phyloP scores from a whole-genome alignment of 1,284 basidiomycete genomes.

The Trametes pubescens region DNA sequence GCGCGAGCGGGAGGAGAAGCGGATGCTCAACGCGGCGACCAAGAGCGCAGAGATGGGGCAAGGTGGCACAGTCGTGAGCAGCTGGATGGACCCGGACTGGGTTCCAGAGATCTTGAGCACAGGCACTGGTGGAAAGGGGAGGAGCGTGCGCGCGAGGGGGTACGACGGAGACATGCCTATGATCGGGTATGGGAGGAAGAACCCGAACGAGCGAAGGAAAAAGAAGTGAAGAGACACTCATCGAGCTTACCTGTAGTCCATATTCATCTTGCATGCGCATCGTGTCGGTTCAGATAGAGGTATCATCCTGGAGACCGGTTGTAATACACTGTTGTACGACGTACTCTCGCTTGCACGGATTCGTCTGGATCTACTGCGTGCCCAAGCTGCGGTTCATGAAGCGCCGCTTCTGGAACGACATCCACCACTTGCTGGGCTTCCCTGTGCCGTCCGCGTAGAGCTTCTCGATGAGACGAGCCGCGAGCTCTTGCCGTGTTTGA shows the following conservation, averaged over 20 bases:
- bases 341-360: conserved; percentile 22
- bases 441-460: conserved; percentile 88
- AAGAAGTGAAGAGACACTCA: conserved; percentile 50
- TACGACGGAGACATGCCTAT: conserved; percentile 77
- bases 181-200: conserved; percentile 86
- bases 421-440: conserved; percentile 99
- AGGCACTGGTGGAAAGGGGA: conserved; percentile 78
- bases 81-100: conserved; percentile 98
- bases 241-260: conserved; percentile 4
- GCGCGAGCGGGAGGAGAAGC: conserved; percentile 81
- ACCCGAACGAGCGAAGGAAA: conserved; percentile 83
- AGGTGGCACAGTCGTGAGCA: conserved; percentile 64
- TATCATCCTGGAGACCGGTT: conserved; percentile 33
- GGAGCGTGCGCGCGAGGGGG: conserved; percentile 57
- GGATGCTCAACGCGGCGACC: conserved; percentile 71
- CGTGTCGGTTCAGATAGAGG: conserved; percentile 18
- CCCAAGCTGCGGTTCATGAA: conserved; percentile 93
- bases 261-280: not conserved
- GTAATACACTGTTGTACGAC: conserved; percentile 40
- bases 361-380: conserved; percentile 48
- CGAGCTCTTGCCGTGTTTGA: conserved; percentile 93
- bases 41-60: conserved; percentile 57
- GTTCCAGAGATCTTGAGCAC: conserved; percentile 85
- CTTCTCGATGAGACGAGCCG: conserved; percentile 85
- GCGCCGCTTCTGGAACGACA: conserved; percentile 97